Evolutionary conservation across 345 rosid genomes (phyloP).

Genomic region (Lumnitzera littorea): DNA sequence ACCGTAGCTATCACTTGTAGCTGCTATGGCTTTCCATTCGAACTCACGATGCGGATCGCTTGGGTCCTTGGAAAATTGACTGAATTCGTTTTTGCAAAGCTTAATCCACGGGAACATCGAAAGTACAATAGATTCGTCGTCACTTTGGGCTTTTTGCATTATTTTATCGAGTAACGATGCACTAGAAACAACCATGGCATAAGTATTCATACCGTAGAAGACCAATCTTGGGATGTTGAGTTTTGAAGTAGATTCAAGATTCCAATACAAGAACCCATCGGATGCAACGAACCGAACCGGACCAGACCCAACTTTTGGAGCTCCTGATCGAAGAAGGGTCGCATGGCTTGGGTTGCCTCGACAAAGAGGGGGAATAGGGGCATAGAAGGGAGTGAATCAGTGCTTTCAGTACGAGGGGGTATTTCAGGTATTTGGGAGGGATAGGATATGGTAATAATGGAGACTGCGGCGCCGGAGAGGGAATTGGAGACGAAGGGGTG

Average conservation of each 20-base stretch:
- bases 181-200: constrained; percentile 6
- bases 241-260: constrained; percentile 51
- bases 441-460: constrained; percentile 45
- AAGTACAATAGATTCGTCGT: too few species aligned
- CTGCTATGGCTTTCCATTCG: not conserved
- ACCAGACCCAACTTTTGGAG: constrained; percentile 28
- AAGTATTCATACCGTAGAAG: constrained; percentile 45
- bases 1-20: constrained; percentile 32
- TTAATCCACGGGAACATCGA: too few species aligned
- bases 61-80: not conserved
- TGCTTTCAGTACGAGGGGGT: constrained; percentile 54
- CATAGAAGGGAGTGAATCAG: constrained; percentile 60
- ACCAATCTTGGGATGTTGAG: constrained; percentile 48
- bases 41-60: constrained; percentile 15
- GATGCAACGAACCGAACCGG: constrained; percentile 59
- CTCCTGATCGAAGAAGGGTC: constrained; percentile 37
- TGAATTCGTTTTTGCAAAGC: too few species aligned
- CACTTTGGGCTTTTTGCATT: constrained; percentile 3
- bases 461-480: constrained; percentile 29
- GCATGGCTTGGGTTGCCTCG: constrained; percentile 50
- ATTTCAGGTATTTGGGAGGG: constrained; percentile 36
- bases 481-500: constrained; percentile 37
- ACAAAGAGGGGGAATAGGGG: constrained; percentile 41
- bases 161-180: not conserved
- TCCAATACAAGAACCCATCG: constrained; percentile 83